phyloP scores from a whole-genome alignment of 2,329 filamentous ascomycete genomes.

The Chrysoporthe cubensis region DNA sequence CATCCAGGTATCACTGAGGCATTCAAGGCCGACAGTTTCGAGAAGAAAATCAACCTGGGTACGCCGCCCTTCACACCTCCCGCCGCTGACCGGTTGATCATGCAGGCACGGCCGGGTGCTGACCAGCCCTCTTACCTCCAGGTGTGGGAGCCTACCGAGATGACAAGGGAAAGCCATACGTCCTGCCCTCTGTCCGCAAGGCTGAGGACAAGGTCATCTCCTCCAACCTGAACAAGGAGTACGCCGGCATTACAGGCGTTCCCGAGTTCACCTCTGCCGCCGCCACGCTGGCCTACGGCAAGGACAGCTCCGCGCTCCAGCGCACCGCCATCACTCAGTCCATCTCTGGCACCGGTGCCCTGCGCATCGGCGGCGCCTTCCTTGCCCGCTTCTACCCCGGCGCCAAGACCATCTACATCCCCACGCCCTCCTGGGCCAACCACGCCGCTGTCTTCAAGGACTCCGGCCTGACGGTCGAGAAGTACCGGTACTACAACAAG shows the following conservation, averaged over 20 bases:
- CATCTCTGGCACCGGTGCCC: conserved; percentile 95
- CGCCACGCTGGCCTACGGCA: conserved; percentile 86
- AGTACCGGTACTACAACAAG: conserved; percentile 99
- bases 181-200: conserved; percentile 87
- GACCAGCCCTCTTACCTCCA: conserved; percentile 37
- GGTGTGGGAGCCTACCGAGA: conserved; percentile 98
- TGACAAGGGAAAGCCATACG: conserved; percentile 96
- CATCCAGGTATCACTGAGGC: conserved; percentile 86
- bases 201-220: conserved; percentile 87
- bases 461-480: conserved; percentile 85
- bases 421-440: conserved; percentile 96
- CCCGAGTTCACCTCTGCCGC: conserved; percentile 93
- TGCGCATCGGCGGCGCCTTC: conserved; percentile 94
- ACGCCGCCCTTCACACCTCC: conserved; percentile 31
- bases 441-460: conserved; percentile 96
- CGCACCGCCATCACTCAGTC: conserved; percentile 93
- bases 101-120: background rate
- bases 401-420: conserved; percentile 95
- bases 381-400: conserved; percentile 88
- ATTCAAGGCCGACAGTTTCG: conserved; percentile 94
- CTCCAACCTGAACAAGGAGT: conserved; percentile 88
- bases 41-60: conserved; percentile 98
- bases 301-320: conserved; percentile 74
- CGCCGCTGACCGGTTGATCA: background rate
- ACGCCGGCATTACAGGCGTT: conserved; percentile 95